These are phyloP conservation scores for Colletotrichum sp. DNA, from an alignment of 2,329 filamentous ascomycete genomes.

Conservation along the genomic window DNA sequence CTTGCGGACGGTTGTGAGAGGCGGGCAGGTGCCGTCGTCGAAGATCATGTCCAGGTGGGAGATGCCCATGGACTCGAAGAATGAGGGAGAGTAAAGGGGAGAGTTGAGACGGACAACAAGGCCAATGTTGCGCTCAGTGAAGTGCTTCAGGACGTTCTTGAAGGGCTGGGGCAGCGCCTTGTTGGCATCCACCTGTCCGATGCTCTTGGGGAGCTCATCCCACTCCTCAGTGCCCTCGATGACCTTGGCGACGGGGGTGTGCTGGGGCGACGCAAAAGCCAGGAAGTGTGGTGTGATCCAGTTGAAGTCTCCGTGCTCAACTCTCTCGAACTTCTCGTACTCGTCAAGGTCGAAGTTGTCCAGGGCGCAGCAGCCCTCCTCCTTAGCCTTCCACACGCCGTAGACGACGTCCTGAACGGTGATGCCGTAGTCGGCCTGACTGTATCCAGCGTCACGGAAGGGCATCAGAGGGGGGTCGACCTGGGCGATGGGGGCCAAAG, in stretches of 20 bases:
- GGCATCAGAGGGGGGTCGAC: conserved; percentile 98
- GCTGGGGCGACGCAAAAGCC: conserved; percentile 94
- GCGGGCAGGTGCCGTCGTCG: conserved; percentile 95
- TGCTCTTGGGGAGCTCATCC: conserved; percentile 73
- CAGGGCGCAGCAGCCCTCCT: conserved; percentile 88
- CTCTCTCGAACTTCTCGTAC: conserved; percentile 94
- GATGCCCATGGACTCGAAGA: conserved; percentile 94
- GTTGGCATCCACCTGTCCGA: conserved; percentile 73
- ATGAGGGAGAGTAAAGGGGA: conserved; percentile 93
- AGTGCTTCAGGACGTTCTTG: conserved; percentile 94
- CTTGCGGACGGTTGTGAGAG: conserved; percentile 85
- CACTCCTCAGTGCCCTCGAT: conserved; percentile 76
- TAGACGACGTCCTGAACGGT: conserved; percentile 98
- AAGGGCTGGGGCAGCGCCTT: conserved; percentile 82
- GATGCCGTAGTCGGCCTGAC: conserved; percentile 94
- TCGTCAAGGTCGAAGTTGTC: conserved; percentile 96
- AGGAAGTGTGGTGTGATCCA: conserved; percentile 97
- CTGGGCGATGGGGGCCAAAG: conserved; percentile 93
- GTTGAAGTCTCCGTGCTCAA: conserved; percentile 99
- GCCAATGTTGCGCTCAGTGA: conserved; percentile 85
- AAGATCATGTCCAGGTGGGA: conserved; percentile 99
- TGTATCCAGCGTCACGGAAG: conserved; percentile 97
- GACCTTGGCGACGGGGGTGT: conserved; percentile 76
- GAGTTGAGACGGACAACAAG: conserved; percentile 96
- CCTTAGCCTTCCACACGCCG: conserved; percentile 98